A percentile compares a stretch with the other conserved stretches of the same genome.
Evolutionary conservation across 352 stramenopile species (phyloP).

Genomic region (Globisporangium nunn): DNA sequence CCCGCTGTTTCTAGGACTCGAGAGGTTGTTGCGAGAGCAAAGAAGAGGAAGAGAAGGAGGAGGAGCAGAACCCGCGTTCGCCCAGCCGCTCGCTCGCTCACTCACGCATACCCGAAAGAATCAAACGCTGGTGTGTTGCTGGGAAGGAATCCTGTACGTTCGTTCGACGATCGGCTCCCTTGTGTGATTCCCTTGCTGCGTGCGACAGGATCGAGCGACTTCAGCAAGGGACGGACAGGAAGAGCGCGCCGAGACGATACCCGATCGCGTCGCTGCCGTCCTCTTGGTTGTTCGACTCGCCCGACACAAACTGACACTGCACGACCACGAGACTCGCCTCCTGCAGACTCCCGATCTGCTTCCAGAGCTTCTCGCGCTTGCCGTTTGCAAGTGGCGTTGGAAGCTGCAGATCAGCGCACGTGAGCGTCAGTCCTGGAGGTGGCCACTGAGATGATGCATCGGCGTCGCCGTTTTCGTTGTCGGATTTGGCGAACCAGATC

Average conservation of each 20-base stretch:
- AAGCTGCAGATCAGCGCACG: slow-evolving; percentile 35
- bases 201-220: not conserved
- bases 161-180: not conserved
- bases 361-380: slow-evolving; percentile 44
- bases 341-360: slow-evolving; percentile 63
- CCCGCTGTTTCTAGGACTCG: not conserved
- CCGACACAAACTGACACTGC: slow-evolving; percentile 58
- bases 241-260: slow-evolving; percentile 46
- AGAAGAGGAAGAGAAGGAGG: not conserved
- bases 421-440: slow-evolving; percentile 16
- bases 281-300: slow-evolving; percentile 20
- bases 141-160: not conserved
- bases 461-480: not conserved
- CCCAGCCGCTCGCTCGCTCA: not conserved
- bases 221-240: slow-evolving; percentile 51
- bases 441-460: not conserved
- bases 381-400: slow-evolving; percentile 11
- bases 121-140: not conserved
- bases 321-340: slow-evolving; percentile 56
- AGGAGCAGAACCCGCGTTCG: not conserved
- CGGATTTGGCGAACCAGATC: slow-evolving; percentile 23
- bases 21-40: not conserved
- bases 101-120: not conserved
- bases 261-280: not conserved
- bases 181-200: not conserved